Conservation (phyloP, 306 rosid genomes). For the Glycine tomentella region DNA sequence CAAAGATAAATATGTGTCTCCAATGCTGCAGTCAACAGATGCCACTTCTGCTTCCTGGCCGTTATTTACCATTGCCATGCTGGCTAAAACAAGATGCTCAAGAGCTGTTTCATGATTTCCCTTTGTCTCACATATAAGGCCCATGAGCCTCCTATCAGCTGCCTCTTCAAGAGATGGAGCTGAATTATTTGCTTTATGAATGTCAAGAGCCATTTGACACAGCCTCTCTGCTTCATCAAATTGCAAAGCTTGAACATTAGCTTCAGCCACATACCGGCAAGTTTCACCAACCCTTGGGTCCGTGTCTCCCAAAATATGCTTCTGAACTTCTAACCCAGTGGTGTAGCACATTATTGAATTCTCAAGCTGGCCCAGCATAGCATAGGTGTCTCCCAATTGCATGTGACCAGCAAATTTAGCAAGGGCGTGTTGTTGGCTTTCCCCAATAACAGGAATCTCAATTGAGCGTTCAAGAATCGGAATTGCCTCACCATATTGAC, state of each 20-base stretch:
- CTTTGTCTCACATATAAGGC: conserved; percentile 89
- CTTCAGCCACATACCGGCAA: conserved; percentile 94
- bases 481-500: conserved; percentile 83
- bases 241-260: conserved; percentile 93
- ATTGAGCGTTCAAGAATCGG: conserved; percentile 81
- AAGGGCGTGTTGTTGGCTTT: conserved; percentile 88
- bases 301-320: conserved; percentile 80
- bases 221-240: conserved; percentile 86
- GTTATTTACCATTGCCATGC: conserved; percentile 90
- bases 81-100: conserved; percentile 94
- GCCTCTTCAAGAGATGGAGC: conserved; percentile 91
- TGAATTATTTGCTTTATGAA: conserved; percentile 74
- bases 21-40: conserved; percentile 90
- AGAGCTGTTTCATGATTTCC: conserved; percentile 95
- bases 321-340: conserved; percentile 86
- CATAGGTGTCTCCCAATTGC: conserved; percentile 98
- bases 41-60: conserved; percentile 95
- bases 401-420: conserved; percentile 97
- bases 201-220: conserved; percentile 88
- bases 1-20: conserved; percentile 88
- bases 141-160: conserved; percentile 98
- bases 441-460: conserved; percentile 71
- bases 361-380: conserved; percentile 96
- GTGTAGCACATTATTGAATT: conserved; percentile 75
- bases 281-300: conserved; percentile 96